Evolutionary conservation across 225 moss, liverwort and hornwort species (phyloP).

Genomic region (Physcomitrellopsis africana): DNA sequence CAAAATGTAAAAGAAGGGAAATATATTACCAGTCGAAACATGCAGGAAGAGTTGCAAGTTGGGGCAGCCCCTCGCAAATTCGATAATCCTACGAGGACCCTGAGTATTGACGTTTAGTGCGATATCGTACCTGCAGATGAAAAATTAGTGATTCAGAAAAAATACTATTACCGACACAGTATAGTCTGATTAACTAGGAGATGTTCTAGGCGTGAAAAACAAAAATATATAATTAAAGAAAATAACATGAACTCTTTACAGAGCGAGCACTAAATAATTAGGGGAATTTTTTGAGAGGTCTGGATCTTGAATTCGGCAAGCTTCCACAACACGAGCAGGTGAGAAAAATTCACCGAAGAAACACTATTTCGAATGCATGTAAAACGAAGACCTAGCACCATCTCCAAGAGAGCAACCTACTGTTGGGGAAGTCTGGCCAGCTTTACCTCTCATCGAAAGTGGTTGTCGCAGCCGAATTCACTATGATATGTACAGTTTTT

Average conservation of each 20-base stretch:
- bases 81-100: conserved; percentile 61
- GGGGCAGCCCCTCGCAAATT: conserved; percentile 56
- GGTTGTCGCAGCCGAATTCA: conserved; percentile 83
- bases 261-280: not conserved
- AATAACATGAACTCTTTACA: not conserved
- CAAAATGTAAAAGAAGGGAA: not conserved
- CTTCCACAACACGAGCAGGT: not conserved
- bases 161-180: not conserved
- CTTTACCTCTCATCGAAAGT: conserved; percentile 79
- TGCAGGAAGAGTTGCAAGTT: conserved; percentile 65
- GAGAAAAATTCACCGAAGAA: not conserved
- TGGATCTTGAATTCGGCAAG: not conserved
- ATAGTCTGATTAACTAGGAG: not conserved
- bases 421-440: not conserved
- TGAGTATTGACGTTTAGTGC: conserved; percentile 63
- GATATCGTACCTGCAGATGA: conserved; percentile 48
- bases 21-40: conserved; percentile 62
- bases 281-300: too few species aligned
- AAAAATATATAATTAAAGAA: not conserved
- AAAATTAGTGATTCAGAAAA: not conserved
- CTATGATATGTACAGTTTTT: conserved; percentile 57
- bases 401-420: not conserved
- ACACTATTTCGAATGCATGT: not conserved
- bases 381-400: not conserved
- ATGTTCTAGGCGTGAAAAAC: not conserved